Evolutionary conservation across 2,329 filamentous ascomycete species (phyloP).

Genomic region (Fusarium papillatum): DNA sequence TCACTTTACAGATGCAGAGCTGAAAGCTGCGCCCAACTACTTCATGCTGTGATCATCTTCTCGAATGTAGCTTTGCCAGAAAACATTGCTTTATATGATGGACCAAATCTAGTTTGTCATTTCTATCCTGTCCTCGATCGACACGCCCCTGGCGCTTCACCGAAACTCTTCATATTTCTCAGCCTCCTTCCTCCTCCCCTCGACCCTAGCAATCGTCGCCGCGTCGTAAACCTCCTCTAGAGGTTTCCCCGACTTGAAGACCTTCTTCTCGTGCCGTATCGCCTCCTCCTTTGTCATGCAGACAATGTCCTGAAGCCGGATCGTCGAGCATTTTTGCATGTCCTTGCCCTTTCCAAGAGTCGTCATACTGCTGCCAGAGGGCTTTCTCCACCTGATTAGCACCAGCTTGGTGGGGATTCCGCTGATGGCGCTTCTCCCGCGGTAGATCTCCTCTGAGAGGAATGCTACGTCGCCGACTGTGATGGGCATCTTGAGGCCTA

Average conservation of each 20-base stretch:
- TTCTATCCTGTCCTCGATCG: background rate
- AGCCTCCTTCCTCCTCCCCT: slow-evolving; percentile 77
- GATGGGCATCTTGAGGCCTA: slow-evolving; percentile 85
- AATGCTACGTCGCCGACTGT: slow-evolving; percentile 88
- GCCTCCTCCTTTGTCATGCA: slow-evolving; percentile 96
- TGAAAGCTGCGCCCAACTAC: background rate
- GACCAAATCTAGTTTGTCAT: background rate
- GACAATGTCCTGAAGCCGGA: slow-evolving; percentile 81
- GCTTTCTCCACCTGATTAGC: slow-evolving; percentile 85
- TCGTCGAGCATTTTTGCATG: slow-evolving; percentile 82
- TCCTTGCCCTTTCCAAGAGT: slow-evolving; percentile 73
- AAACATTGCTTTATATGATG: background rate
- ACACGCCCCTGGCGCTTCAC: background rate
- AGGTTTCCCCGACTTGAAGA: slow-evolving; percentile 77
- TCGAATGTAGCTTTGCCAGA: background rate
- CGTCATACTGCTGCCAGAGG: slow-evolving; percentile 68
- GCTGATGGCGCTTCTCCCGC: slow-evolving; percentile 85
- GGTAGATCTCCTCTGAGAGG: slow-evolving; percentile 89
- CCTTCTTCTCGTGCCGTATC: slow-evolving; percentile 81
- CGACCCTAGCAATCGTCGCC: slow-evolving; percentile 76
- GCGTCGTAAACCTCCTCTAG: slow-evolving; percentile 82
- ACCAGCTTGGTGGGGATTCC: slow-evolving; percentile 84
- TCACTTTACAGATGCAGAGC: background rate
- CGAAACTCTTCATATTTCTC: slow-evolving; percentile 69
- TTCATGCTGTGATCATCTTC: background rate